phyloP scores from a whole-genome alignment of 331 rosid species.

The Phaseolus coccineus region DNA sequence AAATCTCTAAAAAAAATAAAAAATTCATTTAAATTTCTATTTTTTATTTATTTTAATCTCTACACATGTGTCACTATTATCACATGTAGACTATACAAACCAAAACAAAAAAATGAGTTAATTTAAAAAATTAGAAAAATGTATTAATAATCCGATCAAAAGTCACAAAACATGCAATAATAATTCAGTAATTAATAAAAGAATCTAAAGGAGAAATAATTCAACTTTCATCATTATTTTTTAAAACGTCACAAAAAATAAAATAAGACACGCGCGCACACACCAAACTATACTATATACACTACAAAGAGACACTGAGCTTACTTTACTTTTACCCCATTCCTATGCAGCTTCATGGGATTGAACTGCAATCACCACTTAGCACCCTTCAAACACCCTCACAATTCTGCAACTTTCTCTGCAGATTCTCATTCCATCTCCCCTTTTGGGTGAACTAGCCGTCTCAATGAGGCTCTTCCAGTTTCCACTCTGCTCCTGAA shows the following conservation, averaged over 20 bases:
- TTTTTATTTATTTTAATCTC: too few relatives aligned
- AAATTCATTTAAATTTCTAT: too few relatives aligned
- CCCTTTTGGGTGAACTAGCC: constrained; percentile 24
- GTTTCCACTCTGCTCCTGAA: constrained; percentile 24
- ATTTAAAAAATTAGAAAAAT: too few relatives aligned
- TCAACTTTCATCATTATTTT: background rate
- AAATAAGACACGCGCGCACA: constrained; percentile 18
- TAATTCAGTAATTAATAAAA: background rate
- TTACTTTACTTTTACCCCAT: constrained; percentile 62
- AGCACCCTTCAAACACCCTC: constrained; percentile 38
- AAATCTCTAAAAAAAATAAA: too few relatives aligned
- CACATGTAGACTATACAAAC: too few relatives aligned
- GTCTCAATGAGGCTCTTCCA: constrained; percentile 44
- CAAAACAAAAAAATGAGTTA: too few relatives aligned
- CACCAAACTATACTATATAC: constrained; percentile 3
- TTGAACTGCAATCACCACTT: constrained; percentile 43
- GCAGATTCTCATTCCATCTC: constrained; percentile 46
- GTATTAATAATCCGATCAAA: background rate
- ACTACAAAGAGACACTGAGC: constrained; percentile 36
- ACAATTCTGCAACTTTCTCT: constrained; percentile 43
- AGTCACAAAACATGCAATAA: background rate
- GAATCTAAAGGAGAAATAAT: background rate
- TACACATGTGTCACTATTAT: too few relatives aligned
- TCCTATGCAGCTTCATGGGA: constrained; percentile 50
- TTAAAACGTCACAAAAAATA: background rate